Evolutionary conservation across 305 asterid genomes (phyloP).

Genomic region (Solanum chacoense): DNA sequence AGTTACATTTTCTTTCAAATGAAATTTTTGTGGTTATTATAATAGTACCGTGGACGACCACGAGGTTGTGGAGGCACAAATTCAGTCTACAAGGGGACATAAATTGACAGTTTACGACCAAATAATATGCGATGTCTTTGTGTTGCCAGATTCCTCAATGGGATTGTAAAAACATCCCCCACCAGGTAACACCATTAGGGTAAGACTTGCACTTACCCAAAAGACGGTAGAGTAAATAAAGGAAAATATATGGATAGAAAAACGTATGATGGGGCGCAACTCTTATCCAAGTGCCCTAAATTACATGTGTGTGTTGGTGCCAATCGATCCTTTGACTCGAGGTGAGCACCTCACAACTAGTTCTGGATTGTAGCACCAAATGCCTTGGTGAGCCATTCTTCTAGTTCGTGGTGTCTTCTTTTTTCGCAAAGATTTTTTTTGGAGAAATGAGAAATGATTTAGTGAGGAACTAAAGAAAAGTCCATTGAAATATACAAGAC

Average conservation of each 20-base stretch:
- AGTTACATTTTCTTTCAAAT: neutral
- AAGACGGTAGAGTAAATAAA: neutral
- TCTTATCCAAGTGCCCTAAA: neutral
- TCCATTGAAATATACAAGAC: neutral
- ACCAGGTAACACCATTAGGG: neutral
- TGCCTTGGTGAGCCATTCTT: neutral
- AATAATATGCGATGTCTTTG: neutral
- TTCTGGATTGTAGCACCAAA: neutral
- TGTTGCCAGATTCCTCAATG: neutral
- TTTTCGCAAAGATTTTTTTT: neutral
- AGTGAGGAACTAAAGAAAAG: neutral
- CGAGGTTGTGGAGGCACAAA: neutral
- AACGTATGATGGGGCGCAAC: neutral
- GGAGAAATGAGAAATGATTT: neutral
- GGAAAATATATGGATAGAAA: neutral
- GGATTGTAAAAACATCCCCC: neutral
- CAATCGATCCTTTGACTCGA: neutral
- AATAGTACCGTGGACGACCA: neutral
- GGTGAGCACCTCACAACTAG: neutral
- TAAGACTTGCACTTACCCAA: neutral
- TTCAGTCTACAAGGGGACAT: neutral
- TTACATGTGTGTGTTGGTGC: neutral
- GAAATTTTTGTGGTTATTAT: neutral
- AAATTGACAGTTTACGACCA: neutral
- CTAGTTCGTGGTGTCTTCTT: neutral